Evolutionary conservation across 2,329 filamentous ascomycete species (phyloP).

Genomic region (Conoideocrella luteorostrata): DNA sequence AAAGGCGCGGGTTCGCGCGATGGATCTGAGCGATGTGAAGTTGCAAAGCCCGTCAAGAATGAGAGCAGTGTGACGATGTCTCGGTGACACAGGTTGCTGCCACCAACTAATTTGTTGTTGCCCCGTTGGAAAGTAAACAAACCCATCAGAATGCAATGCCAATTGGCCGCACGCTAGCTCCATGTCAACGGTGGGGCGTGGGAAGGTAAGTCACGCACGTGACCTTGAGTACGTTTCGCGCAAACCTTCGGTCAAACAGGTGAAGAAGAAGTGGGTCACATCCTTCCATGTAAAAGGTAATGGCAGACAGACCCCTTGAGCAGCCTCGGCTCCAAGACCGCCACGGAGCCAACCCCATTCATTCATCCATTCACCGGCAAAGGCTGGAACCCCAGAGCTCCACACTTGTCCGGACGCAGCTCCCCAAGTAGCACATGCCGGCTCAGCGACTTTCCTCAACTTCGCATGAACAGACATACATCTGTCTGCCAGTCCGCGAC

Average conservation of each 20-base stretch:
- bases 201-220: slow-evolving; percentile 14
- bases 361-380: background rate
- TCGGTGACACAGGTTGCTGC: slow-evolving; percentile 16
- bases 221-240: too few relatives aligned
- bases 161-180: slow-evolving; percentile 19
- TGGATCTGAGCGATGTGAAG: too few relatives aligned
- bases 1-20: too few relatives aligned
- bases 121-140: slow-evolving; percentile 39
- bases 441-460: slow-evolving; percentile 15
- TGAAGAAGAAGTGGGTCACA: background rate
- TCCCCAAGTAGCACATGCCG: slow-evolving; percentile 16
- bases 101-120: too few relatives aligned
- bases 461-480: slow-evolving; percentile 1
- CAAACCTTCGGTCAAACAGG: too few relatives aligned
- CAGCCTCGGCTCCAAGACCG: slow-evolving; percentile 25
- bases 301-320: background rate
- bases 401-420: slow-evolving; percentile 17
- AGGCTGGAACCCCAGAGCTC: background rate
- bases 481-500: background rate
- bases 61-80: background rate
- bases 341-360: slow-evolving; percentile 10
- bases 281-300: too few relatives aligned
- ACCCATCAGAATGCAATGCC: slow-evolving; percentile 11
- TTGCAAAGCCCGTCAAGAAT: slow-evolving; percentile 1
- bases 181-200: background rate